Evolutionary conservation across 164 flowering plant genomes (phyloP), one percentile per base, ranked within the genome.

Genomic region (Vitis amurensis): DNA sequence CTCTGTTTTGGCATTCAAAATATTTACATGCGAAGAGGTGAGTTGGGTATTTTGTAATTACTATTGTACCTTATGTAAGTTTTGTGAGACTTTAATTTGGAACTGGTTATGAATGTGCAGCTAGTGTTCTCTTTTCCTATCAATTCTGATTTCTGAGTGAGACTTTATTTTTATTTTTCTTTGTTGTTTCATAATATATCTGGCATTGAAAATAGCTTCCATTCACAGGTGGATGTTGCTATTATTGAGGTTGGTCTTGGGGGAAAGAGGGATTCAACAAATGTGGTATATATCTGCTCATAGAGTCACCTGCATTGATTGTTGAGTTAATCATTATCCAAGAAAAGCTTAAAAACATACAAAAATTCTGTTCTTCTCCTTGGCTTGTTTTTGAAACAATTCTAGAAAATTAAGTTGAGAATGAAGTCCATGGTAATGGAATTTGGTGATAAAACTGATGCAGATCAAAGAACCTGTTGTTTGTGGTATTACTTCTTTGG

Each of bases 221-320:
- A 11, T 52, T 55, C 9, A 44, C 73, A 94, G 98, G 97, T 94
- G 15, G 98, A 94, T 77, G 97, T 92, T 78, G 96, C 94, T 59
- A 85, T 94, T 63, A 68, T 94, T 79, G 98, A 94, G 83, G 97
- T 92, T 80, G 98, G 98, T 66, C 80, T 94, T 60, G 98, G 98
- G 30, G 97, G 98, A 57, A 64, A 12, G 64, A 69, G 27, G 19
- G 98, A 94, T 76, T 83, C 97, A 55, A 94, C 98, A 59, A 92
- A 94, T 84, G 97, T 94, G 97, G 98, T 94, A 89, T 61, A 71
- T 55, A 47, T 63, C 31, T 60, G 7, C 58, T 27, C 47, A 16
- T 14, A 50, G 19, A 50, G 19, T 49, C 12, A 15, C 55, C 23
- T 59, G 29, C 29, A 49, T 68, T 59, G 19, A 11, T 62, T 65